These are phyloP conservation scores for Aegilops tauschii DNA, from an alignment of 176 grass and related monocot genomes.

Conservation along the genomic window DNA sequence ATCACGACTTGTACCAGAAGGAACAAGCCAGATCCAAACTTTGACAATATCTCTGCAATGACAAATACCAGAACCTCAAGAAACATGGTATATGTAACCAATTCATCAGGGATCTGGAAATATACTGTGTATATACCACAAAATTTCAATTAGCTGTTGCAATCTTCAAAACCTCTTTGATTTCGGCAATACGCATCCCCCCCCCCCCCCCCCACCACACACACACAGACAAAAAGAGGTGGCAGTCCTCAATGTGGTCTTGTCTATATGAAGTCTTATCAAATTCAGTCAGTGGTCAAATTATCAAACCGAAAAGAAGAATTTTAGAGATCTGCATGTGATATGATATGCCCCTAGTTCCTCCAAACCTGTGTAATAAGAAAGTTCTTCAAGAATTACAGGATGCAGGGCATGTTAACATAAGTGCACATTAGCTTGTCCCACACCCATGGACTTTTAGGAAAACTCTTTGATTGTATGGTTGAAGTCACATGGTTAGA, in stretches of 20 bases:
- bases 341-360: constrained; percentile 1
- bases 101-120: neutral
- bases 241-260: neutral
- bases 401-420: neutral
- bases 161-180: neutral
- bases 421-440: neutral
- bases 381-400: neutral
- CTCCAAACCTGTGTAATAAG: neutral
- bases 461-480: neutral
- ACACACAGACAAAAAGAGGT: neutral
- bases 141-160: neutral
- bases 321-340: neutral
- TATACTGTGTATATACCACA: neutral
- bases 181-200: neutral
- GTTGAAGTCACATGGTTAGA: neutral
- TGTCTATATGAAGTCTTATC: neutral
- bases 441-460: neutral
- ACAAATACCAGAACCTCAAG: neutral
- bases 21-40: constrained; percentile 97
- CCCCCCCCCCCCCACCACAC: too few species aligned
- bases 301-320: neutral
- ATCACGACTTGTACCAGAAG: constrained; percentile 94
- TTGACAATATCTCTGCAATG: constrained; percentile 81
- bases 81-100: neutral
- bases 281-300: neutral